A percentile compares a stretch with the other conserved stretches of the same genome.
Conservation (phyloP, 345 rosid species). For the Alliaria petiolata region DNA sequence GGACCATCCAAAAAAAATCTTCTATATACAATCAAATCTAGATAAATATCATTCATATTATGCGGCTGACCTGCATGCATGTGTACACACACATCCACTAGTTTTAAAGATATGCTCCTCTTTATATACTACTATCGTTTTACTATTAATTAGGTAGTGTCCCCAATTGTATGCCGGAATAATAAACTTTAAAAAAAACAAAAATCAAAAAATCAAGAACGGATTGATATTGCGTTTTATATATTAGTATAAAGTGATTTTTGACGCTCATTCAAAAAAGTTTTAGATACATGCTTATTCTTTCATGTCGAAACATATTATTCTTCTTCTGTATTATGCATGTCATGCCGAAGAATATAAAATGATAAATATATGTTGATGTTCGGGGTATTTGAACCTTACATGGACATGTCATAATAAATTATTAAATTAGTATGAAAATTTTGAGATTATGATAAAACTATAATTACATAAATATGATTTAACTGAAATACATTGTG, state of each 20-base stretch:
- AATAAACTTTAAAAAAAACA: too few relatives aligned
- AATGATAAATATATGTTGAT: too few relatives aligned
- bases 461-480: too few relatives aligned
- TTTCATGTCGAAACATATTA: background rate
- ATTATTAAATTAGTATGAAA: too few relatives aligned
- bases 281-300: background rate
- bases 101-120: conserved; percentile 6
- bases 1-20: conserved; percentile 26
- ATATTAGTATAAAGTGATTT: background rate
- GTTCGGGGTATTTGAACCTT: too few relatives aligned
- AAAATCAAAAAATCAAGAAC: background rate
- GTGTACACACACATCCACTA: conserved; percentile 22
- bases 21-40: background rate
- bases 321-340: background rate
- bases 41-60: background rate
- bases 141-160: background rate
- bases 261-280: background rate
- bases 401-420: too few relatives aligned
- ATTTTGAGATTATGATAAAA: too few relatives aligned
- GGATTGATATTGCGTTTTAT: background rate
- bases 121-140: background rate
- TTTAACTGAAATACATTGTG: too few relatives aligned
- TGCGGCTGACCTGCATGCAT: conserved; percentile 13
- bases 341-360: background rate
- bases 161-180: background rate